Conservation (phyloP, 1,284 basidiomycete species). For the Austroboletus olivaceoglutinosus region DNA sequence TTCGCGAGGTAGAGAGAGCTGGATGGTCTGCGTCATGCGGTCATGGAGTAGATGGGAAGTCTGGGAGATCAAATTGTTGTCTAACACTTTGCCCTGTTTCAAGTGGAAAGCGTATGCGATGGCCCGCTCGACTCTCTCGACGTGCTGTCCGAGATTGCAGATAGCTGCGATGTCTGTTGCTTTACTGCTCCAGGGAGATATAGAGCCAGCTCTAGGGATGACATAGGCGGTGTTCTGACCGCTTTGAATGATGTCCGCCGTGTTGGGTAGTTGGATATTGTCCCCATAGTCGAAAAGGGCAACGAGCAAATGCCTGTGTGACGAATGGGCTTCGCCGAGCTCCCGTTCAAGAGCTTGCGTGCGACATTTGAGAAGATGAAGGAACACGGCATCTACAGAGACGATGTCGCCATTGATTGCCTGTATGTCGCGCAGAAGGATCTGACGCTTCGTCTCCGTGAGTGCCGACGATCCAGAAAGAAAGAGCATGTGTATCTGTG, state of each 20-base stretch:
- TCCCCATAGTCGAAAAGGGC: conserved; percentile 89
- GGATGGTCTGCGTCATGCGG: conserved; percentile 90
- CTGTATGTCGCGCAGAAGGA: conserved; percentile 67
- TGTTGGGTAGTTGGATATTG: conserved; percentile 53
- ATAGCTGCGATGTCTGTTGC: conserved; percentile 93
- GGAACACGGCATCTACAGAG: conserved; percentile 80
- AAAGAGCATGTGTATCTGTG: conserved; percentile 53
- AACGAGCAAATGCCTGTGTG: conserved; percentile 58
- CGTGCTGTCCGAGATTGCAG: conserved; percentile 71
- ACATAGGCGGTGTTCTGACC: conserved; percentile 62
- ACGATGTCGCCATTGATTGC: conserved; percentile 50
- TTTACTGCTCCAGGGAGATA: conserved; percentile 97
- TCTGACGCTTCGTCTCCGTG: conserved; percentile 68
- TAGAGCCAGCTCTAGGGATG: conserved; percentile 75
- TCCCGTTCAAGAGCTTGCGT: conserved; percentile 47
- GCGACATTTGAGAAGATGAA: conserved; percentile 80
- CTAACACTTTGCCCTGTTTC: conserved; percentile 40
- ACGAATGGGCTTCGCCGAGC: conserved; percentile 47
- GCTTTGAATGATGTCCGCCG: conserved; percentile 41
- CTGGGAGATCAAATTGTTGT: conserved; percentile 40
- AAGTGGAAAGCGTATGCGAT: conserved; percentile 70
- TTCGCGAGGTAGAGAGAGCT: conserved; percentile 57
- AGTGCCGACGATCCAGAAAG: conserved; percentile 73
- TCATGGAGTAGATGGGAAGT: conserved; percentile 81
- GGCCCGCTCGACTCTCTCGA: conserved; percentile 86